Evolutionary conservation across 768 basidiomycete genomes (phyloP).

Genomic region (Hericium alpestre): DNA sequence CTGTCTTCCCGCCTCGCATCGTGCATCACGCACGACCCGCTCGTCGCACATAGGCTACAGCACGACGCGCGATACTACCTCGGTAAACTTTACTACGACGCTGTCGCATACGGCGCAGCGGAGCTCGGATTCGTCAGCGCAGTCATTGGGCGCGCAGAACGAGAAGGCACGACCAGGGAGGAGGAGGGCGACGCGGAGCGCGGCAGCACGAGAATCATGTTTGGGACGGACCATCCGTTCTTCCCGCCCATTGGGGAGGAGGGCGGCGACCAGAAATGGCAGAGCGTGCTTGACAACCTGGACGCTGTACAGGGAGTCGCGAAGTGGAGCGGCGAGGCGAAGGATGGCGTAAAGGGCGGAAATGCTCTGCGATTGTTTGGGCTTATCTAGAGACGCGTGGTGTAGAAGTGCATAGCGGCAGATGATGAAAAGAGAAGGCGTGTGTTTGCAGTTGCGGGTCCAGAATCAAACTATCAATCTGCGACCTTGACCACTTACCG

Average conservation of each 20-base stretch:
- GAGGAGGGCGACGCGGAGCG: slow-evolving; percentile 25
- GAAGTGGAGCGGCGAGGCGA: slow-evolving; percentile 51
- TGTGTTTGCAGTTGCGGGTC: too few relatives aligned
- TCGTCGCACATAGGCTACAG: slow-evolving; percentile 60
- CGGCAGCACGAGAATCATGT: slow-evolving; percentile 57
- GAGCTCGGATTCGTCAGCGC: slow-evolving; percentile 74
- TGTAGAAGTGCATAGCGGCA: background rate
- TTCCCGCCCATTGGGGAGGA: slow-evolving; percentile 67
- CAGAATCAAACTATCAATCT: too few relatives aligned
- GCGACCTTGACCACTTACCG: too few relatives aligned
- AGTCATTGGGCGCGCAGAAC: slow-evolving; percentile 46
- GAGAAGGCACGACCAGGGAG: slow-evolving; percentile 7
- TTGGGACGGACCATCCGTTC: slow-evolving; percentile 87
- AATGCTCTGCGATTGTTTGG: slow-evolving; percentile 70
- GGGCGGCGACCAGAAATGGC: slow-evolving; percentile 58
- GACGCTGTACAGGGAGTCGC: slow-evolving; percentile 62
- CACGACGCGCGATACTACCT: slow-evolving; percentile 82
- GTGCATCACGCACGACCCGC: slow-evolving; percentile 78
- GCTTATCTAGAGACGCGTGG: slow-evolving; percentile 1
- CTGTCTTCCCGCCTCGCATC: slow-evolving; percentile 78
- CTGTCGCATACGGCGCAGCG: slow-evolving; percentile 82
- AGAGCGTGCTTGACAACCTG: slow-evolving; percentile 76
- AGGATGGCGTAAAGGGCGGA: slow-evolving; percentile 52
- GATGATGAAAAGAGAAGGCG: too few relatives aligned
- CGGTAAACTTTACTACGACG: slow-evolving; percentile 71